These are phyloP conservation scores for Exophiala phaeomuriformis DNA, from an alignment of 2,329 filamentous ascomycete genomes.

Conservation along the genomic window DNA sequence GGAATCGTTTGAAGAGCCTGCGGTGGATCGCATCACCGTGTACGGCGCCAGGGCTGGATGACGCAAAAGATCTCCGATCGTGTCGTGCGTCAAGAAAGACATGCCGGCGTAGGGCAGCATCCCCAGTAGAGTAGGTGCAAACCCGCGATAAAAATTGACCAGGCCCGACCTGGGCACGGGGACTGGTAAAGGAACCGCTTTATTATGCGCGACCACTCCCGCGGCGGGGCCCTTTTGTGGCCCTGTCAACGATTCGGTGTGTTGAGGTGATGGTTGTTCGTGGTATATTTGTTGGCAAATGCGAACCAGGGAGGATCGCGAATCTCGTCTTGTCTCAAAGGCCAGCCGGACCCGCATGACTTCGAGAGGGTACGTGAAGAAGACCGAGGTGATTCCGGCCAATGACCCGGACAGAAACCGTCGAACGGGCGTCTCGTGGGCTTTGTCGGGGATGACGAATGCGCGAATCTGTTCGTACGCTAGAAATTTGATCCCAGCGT, in stretches of 20 bases:
- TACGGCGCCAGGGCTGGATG: constrained; percentile 58
- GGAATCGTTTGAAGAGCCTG: constrained; percentile 17
- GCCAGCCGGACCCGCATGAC: constrained; percentile 86
- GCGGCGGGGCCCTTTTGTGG: constrained; percentile 27
- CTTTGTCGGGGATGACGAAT: constrained; percentile 60
- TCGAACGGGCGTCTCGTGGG: constrained; percentile 72
- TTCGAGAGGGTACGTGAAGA: constrained; percentile 93
- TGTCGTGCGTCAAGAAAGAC: constrained; percentile 93
- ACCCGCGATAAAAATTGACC: constrained; percentile 90
- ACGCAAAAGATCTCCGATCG: constrained; percentile 74
- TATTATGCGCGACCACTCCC: constrained; percentile 33
- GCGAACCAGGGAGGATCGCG: constrained; percentile 60
- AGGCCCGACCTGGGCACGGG: constrained; percentile 61
- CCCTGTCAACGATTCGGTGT: constrained; percentile 30
- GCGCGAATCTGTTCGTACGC: constrained; percentile 94
- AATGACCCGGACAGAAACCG: constrained; percentile 46
- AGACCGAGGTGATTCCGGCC: constrained; percentile 77
- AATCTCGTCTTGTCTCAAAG: constrained; percentile 78
- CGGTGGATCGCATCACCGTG: constrained; percentile 61
- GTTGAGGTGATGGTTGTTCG: constrained; percentile 51
- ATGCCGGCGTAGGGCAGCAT: constrained; percentile 97
- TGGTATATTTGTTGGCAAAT: constrained; percentile 84
- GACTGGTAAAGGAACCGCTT: too few species aligned
- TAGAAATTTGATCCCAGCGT: constrained; percentile 95
- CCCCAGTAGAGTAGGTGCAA: constrained; percentile 78